Evolutionary conservation across 1,139 yeast genomes (phyloP).

Genomic region (Wickerhamomyces sp.): DNA sequence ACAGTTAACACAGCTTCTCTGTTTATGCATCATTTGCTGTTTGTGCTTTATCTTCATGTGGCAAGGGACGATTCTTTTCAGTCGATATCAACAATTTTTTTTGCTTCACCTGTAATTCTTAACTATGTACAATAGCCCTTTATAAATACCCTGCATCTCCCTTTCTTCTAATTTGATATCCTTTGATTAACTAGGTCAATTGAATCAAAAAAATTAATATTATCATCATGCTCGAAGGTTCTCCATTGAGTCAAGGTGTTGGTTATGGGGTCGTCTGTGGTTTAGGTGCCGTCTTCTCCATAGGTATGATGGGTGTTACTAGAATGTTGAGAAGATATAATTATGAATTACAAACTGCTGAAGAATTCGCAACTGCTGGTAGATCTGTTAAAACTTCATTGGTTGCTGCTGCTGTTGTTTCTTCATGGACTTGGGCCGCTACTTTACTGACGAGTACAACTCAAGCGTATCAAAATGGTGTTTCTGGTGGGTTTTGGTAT

Average conservation of each 20-base stretch:
- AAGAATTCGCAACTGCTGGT: constrained; percentile 87
- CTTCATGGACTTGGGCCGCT: constrained; percentile 95
- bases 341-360: constrained; percentile 79
- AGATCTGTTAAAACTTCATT: constrained; percentile 77
- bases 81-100: too few relatives aligned
- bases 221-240: constrained; percentile 3
- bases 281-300: constrained; percentile 74
- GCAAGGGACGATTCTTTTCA: too few relatives aligned
- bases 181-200: background rate
- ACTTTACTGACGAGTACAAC: constrained; percentile 72
- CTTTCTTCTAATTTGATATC: too few relatives aligned
- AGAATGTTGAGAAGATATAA: constrained; percentile 67
- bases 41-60: too few relatives aligned
- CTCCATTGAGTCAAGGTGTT: constrained; percentile 34
- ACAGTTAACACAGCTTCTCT: too few relatives aligned
- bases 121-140: too few relatives aligned
- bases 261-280: constrained; percentile 94
- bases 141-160: too few relatives aligned
- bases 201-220: background rate
- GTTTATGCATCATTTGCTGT: too few relatives aligned
- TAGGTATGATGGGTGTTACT: constrained; percentile 75
- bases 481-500: constrained; percentile 69
- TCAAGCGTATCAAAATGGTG: constrained; percentile 75
- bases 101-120: too few relatives aligned
- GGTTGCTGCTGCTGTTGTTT: constrained; percentile 81